Evolutionary conservation across 768 basidiomycete genomes (phyloP).

Genomic region (Pleurotus tuber-regium): DNA sequence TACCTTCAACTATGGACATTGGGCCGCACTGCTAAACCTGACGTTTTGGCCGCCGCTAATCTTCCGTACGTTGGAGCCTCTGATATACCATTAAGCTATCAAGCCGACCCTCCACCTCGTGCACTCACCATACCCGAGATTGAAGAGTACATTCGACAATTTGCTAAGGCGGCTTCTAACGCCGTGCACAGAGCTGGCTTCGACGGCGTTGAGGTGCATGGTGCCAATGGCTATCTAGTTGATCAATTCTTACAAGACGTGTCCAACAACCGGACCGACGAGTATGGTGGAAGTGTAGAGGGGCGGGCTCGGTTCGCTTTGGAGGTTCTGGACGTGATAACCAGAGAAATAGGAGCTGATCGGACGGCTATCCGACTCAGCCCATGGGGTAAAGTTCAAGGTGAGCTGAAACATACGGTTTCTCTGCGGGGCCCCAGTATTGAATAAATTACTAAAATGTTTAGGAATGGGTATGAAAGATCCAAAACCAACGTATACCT

Average conservation of each 20-base stretch:
- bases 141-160: conserved; percentile 45
- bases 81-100: conserved; percentile 15
- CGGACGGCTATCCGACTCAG: conserved; percentile 53
- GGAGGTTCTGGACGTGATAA: conserved; percentile 52
- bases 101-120: conserved; percentile 27
- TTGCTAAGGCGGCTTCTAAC: conserved; percentile 51
- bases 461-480: conserved; percentile 55
- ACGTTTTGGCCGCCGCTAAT: conserved; percentile 25
- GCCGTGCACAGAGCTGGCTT: conserved; percentile 58
- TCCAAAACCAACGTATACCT: conserved; percentile 51
- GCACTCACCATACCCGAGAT: conserved; percentile 48
- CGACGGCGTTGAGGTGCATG: conserved; percentile 56
- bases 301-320: conserved; percentile 55
- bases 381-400: conserved; percentile 43
- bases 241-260: conserved; percentile 63
- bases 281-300: conserved; percentile 67
- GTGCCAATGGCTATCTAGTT: conserved; percentile 46
- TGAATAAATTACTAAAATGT: too few species aligned
- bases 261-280: conserved; percentile 57
- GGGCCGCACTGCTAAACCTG: conserved; percentile 25
- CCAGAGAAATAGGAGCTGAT: conserved; percentile 48
- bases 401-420: too few species aligned
- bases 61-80: conserved; percentile 26
- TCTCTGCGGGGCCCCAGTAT: too few species aligned
- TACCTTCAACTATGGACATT: conserved; percentile 45